These are phyloP conservation scores for Prosopis cineraria DNA, from an alignment of 306 rosid genomes.

Conservation along the genomic window DNA sequence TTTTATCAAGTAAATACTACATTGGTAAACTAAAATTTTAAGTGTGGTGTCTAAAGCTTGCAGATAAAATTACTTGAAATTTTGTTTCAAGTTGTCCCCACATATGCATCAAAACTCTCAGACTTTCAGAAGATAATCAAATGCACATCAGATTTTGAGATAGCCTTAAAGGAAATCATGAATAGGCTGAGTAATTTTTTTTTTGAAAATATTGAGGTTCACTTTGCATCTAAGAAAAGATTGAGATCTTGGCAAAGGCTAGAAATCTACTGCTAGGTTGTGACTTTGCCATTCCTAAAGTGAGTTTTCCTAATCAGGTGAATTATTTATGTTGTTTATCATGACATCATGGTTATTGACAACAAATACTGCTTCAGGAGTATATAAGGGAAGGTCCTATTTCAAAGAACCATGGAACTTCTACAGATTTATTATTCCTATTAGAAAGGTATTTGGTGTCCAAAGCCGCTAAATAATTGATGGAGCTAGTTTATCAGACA, in stretches of 20 bases:
- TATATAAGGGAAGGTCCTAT: slow-evolving; percentile 50
- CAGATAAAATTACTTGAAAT: slow-evolving; percentile 30
- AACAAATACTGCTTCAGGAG: slow-evolving; percentile 50
- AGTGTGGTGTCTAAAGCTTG: slow-evolving; percentile 26
- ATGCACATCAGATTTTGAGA: slow-evolving; percentile 73
- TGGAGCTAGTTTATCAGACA: slow-evolving; percentile 88
- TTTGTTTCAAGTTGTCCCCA: slow-evolving; percentile 85
- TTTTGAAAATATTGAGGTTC: slow-evolving; percentile 96
- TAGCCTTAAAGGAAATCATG: slow-evolving; percentile 63
- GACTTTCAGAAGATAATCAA: slow-evolving; percentile 81
- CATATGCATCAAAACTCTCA: slow-evolving; percentile 91
- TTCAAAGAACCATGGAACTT: slow-evolving; percentile 48
- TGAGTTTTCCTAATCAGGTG: slow-evolving; percentile 43
- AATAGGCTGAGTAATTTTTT: slow-evolving; percentile 70
- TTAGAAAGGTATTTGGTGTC: slow-evolving; percentile 87
- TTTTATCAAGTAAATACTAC: not conserved
- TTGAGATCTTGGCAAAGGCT: slow-evolving; percentile 84
- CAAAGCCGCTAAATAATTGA: slow-evolving; percentile 73
- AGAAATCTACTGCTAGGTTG: slow-evolving; percentile 78
- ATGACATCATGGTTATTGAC: slow-evolving; percentile 34
- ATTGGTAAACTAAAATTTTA: slow-evolving; percentile 31
- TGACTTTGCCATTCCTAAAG: slow-evolving; percentile 79
- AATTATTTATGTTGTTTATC: slow-evolving; percentile 25
- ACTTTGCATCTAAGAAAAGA: slow-evolving; percentile 89
- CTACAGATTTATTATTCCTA: slow-evolving; percentile 67